Evolutionary conservation across 2,329 filamentous ascomycete species (phyloP), one percentile per base, ranked within the genome.

Genomic region (Aspergillus sp.): DNA sequence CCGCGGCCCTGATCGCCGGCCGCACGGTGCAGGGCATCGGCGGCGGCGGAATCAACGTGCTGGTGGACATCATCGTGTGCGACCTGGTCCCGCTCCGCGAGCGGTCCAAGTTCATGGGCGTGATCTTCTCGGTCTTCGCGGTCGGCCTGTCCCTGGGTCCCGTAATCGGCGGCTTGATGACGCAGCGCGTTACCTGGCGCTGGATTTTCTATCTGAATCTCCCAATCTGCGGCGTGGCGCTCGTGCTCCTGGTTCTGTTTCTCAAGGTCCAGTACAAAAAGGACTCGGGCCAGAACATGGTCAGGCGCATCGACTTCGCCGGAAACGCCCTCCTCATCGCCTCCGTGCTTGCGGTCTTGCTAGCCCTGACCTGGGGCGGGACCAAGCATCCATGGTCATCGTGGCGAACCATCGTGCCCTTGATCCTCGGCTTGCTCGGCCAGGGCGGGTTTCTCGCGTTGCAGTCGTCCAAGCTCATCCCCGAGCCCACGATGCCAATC

Each of bases 21-120:
- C 63, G 74, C 1, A 62, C 63, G 0, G 49, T 79, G 1, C 72
- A 78, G 35, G 75, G 75, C 0, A 44, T 69, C 2, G 69, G 68
- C 0, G 61, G 53, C 1, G 67, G 64, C 2, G 69, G 68, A 0
- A 59, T 67, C 40, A 45, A 41, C 15, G 35, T 53, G 2, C 44
- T 71, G 31, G 58, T 57, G 0, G 61, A 67, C 19, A 58, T 69
- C 12, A 53, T 69, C 1, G 52, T 69, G 2, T 61, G 61, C 8
- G 66, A 70, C 37, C 51, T 69, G 24, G 60, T 68, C 3, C 61
- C 65, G 7, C 47, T 69, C 15, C 38, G 53, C 8, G 49, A 58
- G 14, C 40, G 51, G 16, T 48, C 47, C 1, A 51, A 51, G 7
- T 56, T 47, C 32, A 34, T 55, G 15, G 45, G 42, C 5, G 33